These are phyloP conservation scores for Chlorella sp. DNA, from an alignment of 139 green algal species.

Conservation along the genomic window DNA sequence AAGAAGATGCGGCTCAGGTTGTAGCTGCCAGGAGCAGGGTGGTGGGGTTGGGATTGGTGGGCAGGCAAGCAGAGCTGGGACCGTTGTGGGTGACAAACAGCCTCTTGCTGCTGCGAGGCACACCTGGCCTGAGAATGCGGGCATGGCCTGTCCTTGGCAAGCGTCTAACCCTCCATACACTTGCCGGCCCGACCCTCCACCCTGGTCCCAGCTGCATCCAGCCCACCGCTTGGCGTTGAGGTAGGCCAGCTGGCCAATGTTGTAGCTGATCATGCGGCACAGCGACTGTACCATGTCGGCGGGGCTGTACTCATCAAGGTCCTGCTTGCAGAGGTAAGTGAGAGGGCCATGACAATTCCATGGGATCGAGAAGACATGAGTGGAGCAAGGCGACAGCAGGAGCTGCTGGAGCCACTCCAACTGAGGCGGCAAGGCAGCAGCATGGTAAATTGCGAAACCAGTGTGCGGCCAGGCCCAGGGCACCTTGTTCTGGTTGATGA, in stretches of 20 bases:
- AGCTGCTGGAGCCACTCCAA: too few relatives aligned
- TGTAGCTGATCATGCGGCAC: slow-evolving; percentile 98
- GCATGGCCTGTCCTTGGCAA: too few relatives aligned
- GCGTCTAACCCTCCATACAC: too few relatives aligned
- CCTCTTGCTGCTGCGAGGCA: background rate
- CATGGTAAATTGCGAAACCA: too few relatives aligned
- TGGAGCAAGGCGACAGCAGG: too few relatives aligned
- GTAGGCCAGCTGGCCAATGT: slow-evolving; percentile 91
- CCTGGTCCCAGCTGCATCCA: too few relatives aligned
- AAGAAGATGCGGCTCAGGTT: slow-evolving; percentile 94
- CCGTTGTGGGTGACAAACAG: background rate
- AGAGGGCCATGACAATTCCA: too few relatives aligned
- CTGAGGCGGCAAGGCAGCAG: too few relatives aligned
- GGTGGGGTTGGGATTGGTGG: background rate
- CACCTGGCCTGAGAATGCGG: background rate
- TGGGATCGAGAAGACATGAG: too few relatives aligned
- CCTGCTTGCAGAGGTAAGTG: slow-evolving; percentile 50
- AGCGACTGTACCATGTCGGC: slow-evolving; percentile 93
- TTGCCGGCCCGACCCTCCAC: too few relatives aligned
- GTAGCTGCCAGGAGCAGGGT: slow-evolving; percentile 52
- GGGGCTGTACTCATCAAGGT: slow-evolving; percentile 83
- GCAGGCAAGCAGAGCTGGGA: background rate
- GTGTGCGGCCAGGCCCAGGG: too few relatives aligned
- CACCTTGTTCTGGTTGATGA: slow-evolving; percentile 33
- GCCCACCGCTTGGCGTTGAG: slow-evolving; percentile 83